A percentile compares a stretch with the other conserved stretches of the same genome.
phyloP scores from a whole-genome alignment of 73 alveolate genomes.

The Stentor coeruleus region DNA sequence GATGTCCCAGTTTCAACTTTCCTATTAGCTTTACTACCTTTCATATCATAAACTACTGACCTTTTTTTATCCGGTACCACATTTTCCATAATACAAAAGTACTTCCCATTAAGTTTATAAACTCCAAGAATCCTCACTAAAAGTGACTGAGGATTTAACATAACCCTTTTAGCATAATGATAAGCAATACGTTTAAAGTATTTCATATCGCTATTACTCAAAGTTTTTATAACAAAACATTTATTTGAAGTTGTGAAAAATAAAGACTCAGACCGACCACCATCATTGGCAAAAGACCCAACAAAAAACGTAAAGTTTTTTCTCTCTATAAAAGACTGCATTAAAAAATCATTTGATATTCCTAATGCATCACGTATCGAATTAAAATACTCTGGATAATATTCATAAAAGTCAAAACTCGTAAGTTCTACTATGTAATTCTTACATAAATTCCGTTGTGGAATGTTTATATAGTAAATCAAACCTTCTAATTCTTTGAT shows the following conservation, averaged over 20 bases:
- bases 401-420: background rate
- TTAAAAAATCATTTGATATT: background rate
- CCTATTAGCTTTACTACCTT: background rate
- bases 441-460: too few species aligned
- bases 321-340: background rate
- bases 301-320: background rate
- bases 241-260: background rate
- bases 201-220: background rate
- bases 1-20: background rate
- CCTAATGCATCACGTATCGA: background rate
- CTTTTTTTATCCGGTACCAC: background rate
- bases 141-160: background rate
- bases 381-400: background rate
- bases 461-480: too few species aligned
- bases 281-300: too few species aligned
- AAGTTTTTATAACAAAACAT: background rate
- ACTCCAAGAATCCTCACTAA: background rate
- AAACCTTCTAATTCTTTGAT: too few species aligned
- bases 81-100: background rate
- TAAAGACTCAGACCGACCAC: background rate
- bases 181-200: too few species aligned
- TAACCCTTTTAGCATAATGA: background rate
- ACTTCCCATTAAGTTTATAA: background rate
- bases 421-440: too few species aligned
- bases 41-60: background rate